Evolutionary conservation across 257 asterid species (phyloP), one percentile per base, ranked within the genome.

Genomic region (Penstemon davidsonii): DNA sequence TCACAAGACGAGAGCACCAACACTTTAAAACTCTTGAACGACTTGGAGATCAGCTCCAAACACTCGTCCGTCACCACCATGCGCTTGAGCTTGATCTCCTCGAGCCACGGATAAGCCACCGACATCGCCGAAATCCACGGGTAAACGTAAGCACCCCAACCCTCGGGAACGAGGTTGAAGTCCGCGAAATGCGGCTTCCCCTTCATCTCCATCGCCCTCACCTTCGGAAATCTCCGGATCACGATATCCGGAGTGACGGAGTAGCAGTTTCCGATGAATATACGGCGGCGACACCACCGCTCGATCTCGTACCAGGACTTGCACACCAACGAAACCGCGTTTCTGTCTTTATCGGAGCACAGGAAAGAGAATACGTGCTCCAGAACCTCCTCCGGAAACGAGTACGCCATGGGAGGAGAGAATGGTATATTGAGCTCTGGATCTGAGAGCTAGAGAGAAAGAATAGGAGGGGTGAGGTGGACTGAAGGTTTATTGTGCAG

Each of bases 141-240:
- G 58, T 75, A 44, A 5, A 87, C 81, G 60, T 76, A 82, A 0
- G 83, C 98, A 15, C 98, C 98, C 98, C 98, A 92, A 0, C 95
- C 96, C n/a, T 87, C 96, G 37, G 98, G 98, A 25, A 92, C 96
- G 53, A 92, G 82, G 82, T 83, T 89, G 68, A 92, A 89, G 76
- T 89, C 96, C 0, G 96, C 98, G 60, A 89, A 92, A 86, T 89
- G 98, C 55, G 98, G 98, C 84, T 92, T 89, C 41, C 96, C 96
- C 75, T 92, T 92, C 62, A 92, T 71, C 85, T 86, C 95, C 67
- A 92, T 39, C 61, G 90, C 80, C 76, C 88, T 82, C 49, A 87
- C 82, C 69, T 89, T 92, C 6, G 96, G 96, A 25, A 92, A 92
- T 63, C 98, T 42, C 19, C 87, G 88, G 87, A 85, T 83, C 95